phyloP scores from a whole-genome alignment of 2,329 filamentous ascomycete species.

The Calycina herbarum region DNA sequence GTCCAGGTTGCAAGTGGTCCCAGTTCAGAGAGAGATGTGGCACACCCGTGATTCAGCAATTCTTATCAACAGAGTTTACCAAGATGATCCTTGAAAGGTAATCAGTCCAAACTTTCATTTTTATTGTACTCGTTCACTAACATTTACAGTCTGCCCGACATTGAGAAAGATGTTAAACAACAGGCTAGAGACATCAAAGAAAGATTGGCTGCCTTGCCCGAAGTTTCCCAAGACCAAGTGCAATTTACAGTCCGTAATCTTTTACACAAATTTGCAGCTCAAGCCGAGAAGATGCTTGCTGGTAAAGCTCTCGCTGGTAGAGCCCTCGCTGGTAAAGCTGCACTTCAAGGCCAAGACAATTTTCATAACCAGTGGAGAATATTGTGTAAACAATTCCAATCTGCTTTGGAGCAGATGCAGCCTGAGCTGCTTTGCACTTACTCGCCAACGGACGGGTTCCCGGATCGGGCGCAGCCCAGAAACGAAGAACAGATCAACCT shows the following conservation, averaged over 20 bases:
- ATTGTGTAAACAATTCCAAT: slow-evolving; percentile 38
- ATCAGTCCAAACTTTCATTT: neutral
- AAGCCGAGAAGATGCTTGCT: slow-evolving; percentile 54
- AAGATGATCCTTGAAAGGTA: neutral
- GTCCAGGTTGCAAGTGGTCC: slow-evolving; percentile 36
- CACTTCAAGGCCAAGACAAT: neutral
- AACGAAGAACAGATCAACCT: neutral
- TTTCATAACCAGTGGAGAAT: slow-evolving; percentile 48
- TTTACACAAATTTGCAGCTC: slow-evolving; percentile 56
- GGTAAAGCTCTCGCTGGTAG: slow-evolving; percentile 42
- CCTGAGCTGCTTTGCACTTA: neutral
- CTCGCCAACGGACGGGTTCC: neutral
- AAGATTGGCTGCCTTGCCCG: neutral
- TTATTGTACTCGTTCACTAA: neutral
- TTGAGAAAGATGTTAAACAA: neutral
- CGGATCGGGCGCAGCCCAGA: neutral
- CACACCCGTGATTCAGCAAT: neutral
- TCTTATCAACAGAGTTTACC: neutral
- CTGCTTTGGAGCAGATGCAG: neutral
- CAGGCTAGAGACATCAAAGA: neutral
- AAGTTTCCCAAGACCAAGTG: slow-evolving; percentile 53
- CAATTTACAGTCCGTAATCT: slow-evolving; percentile 62
- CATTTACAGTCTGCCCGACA: neutral
- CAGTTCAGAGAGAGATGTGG: neutral
- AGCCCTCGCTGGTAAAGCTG: neutral